These are phyloP conservation scores for Canariomyces notabilis DNA, from an alignment of 2,329 filamentous ascomycete species.

Conservation along the genomic window DNA sequence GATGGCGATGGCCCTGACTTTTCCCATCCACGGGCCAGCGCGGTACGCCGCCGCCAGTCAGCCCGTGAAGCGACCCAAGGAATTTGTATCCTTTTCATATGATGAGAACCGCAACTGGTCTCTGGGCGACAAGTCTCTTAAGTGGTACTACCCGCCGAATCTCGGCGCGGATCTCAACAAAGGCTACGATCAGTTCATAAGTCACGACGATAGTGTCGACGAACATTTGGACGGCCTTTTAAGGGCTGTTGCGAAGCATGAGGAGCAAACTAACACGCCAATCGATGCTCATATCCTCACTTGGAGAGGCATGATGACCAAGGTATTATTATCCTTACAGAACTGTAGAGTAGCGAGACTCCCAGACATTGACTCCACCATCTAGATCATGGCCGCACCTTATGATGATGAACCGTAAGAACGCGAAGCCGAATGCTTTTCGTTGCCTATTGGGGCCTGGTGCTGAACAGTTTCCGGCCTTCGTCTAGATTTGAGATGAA, in stretches of 20 bases:
- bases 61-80: constrained; percentile 72
- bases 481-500: constrained; percentile 85
- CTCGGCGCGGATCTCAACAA: constrained; percentile 68
- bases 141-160: constrained; percentile 78
- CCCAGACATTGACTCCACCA: constrained; percentile 1
- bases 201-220: constrained; percentile 75
- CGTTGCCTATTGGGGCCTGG: background rate
- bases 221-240: constrained; percentile 84
- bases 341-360: background rate
- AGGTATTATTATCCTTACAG: constrained; percentile 48
- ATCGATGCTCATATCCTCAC: constrained; percentile 78
- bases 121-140: constrained; percentile 71
- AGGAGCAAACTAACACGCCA: constrained; percentile 61
- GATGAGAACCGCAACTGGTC: constrained; percentile 75
- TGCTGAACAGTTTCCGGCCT: background rate
- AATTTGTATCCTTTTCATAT: constrained; percentile 91
- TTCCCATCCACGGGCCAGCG: constrained; percentile 63
- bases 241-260: constrained; percentile 66
- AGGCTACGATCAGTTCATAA: constrained; percentile 77
- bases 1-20: constrained; percentile 31
- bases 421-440: constrained; percentile 12
- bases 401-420: constrained; percentile 75
- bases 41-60: constrained; percentile 65
- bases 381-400: constrained; percentile 75
- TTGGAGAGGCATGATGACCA: constrained; percentile 98